Conservation (phyloP, 2,329 filamentous ascomycete species). For the Neoscytalidium dimidiatum region DNA sequence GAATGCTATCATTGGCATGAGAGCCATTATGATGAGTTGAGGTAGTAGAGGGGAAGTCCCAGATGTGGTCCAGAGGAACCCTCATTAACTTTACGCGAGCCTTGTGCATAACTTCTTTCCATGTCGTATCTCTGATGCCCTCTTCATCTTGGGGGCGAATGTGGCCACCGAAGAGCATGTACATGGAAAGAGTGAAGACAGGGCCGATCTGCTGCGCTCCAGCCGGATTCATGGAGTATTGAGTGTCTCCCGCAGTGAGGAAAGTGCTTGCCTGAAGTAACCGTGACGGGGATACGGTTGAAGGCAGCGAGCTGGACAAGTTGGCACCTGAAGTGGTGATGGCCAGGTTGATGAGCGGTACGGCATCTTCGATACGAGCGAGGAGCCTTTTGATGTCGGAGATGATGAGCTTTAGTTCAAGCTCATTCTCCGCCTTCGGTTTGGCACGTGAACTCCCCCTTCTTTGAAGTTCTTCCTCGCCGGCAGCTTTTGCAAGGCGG, state of each 20-base stretch:
- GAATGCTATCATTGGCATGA: conserved; percentile 27
- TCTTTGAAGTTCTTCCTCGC: conserved; percentile 58
- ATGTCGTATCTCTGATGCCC: conserved; percentile 68
- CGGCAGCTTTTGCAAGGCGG: conserved; percentile 70
- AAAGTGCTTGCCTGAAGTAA: conserved; percentile 91
- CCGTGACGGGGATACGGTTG: conserved; percentile 85
- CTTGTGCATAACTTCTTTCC: conserved; percentile 97
- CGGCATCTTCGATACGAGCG: conserved; percentile 80
- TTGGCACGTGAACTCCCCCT: conserved; percentile 48
- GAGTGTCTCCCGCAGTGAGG: conserved; percentile 80
- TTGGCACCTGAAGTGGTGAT: conserved; percentile 92
- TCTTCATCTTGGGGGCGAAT: conserved; percentile 57
- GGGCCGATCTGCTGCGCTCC: conserved; percentile 80
- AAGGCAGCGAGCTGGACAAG: conserved; percentile 75
- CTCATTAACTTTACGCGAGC: conserved; percentile 78
- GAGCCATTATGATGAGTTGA: conserved; percentile 23
- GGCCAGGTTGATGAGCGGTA: conserved; percentile 88
- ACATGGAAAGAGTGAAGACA: conserved; percentile 81
- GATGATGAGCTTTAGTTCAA: conserved; percentile 70
- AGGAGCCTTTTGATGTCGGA: conserved; percentile 75
- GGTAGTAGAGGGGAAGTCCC: conserved; percentile 42
- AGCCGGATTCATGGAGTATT: conserved; percentile 68
- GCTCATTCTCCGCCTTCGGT: conserved; percentile 58
- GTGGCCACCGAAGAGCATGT: conserved; percentile 92
- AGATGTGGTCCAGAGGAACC: conserved; percentile 60